Base-by-base conservation (phyloP, 768 basidiomycete genomes). In the Leccinum variicolor region DNA sequence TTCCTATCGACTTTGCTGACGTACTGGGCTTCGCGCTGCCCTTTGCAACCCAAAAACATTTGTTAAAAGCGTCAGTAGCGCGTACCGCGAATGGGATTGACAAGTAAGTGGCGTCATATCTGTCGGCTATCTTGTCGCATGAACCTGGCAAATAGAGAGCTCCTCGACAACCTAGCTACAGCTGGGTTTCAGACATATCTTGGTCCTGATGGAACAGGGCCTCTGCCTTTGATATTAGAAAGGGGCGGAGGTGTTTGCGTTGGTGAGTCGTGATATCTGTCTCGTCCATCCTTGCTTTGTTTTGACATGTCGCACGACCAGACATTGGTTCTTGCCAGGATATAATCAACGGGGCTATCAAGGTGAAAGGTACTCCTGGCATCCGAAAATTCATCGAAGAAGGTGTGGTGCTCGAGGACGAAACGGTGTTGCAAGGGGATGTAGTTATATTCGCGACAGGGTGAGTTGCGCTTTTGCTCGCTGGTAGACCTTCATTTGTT, bases 301-400 rank as follows among this genome's bases (percentile, higher is more conserved):
- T 43, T 34, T 21, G 34, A 54, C 19, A 6, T 5, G 0, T 2
- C 25, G 41, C 2, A 50, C 49, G 11, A 54, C 31, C 53, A 73
- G 75, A 74, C 51, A 67, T 66, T 0, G 81, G 79, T 19, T 71
- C 76, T 0, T 75, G 77, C 34, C 69, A 73, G 57, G 70, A 79
- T 53, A 81, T 83, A 54, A 74, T 74, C 26, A 75, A 79, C 19
- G 80, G 83, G 21, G 72, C 71, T 48, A 81, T 84, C 74, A 81
- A 81, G 63, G 65, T 83, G 62, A 81, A 77, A 68, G 72, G 72
- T 53, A 76, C 76, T 25, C 55, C 66, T 6, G 52, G 46, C n/a
- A 55, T 73, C 17, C 60, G 55, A 28, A 52, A 55, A 15, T 75
- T 76, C 63, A 73, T 64, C 1, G 43, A 68, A 15, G 31, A 55